These are phyloP conservation scores for Starmerella bombi DNA, from an alignment of 805 yeast species.

Conservation along the genomic window DNA sequence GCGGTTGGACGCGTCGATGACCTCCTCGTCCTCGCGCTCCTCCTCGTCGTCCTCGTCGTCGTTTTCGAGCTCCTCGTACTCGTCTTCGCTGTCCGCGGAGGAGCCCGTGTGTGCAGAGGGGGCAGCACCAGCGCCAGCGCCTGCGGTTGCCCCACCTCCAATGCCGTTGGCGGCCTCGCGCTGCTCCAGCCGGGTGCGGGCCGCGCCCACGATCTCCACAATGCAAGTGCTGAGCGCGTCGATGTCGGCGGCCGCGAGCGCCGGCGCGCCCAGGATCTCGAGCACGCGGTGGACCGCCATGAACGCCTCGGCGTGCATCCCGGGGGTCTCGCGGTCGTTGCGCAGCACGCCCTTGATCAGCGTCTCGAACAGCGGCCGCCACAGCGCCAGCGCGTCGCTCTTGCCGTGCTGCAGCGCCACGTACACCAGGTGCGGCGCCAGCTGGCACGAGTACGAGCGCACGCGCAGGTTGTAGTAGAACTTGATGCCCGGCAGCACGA, in stretches of 20 bases:
- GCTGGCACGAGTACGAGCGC: slow-evolving; percentile 75
- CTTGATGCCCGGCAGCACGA: slow-evolving; percentile 77
- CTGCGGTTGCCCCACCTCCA: slow-evolving; percentile 10
- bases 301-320: slow-evolving; percentile 66
- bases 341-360: slow-evolving; percentile 48
- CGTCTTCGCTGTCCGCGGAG: slow-evolving; percentile 21
- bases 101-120: slow-evolving; percentile 1
- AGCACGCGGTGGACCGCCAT: slow-evolving; percentile 54
- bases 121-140: not conserved
- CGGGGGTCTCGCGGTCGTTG: slow-evolving; percentile 65
- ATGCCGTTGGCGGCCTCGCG: slow-evolving; percentile 24
- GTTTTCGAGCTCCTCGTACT: slow-evolving; percentile 59
- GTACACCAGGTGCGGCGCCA: slow-evolving; percentile 63
- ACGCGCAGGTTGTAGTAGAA: slow-evolving; percentile 92
- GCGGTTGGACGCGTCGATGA: slow-evolving; percentile 73
- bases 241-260: slow-evolving; percentile 39
- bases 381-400: slow-evolving; percentile 38
- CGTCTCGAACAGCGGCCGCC: slow-evolving; percentile 58
- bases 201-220: slow-evolving; percentile 47
- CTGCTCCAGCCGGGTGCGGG: slow-evolving; percentile 54
- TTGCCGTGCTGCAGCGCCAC: slow-evolving; percentile 47
- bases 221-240: slow-evolving; percentile 45
- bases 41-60: slow-evolving; percentile 80
- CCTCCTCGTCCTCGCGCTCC: slow-evolving; percentile 78
- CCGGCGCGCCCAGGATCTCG: slow-evolving; percentile 50